Evolutionary conservation across 768 basidiomycete genomes (phyloP).

Genomic region (Pleurotus tuoliensis): DNA sequence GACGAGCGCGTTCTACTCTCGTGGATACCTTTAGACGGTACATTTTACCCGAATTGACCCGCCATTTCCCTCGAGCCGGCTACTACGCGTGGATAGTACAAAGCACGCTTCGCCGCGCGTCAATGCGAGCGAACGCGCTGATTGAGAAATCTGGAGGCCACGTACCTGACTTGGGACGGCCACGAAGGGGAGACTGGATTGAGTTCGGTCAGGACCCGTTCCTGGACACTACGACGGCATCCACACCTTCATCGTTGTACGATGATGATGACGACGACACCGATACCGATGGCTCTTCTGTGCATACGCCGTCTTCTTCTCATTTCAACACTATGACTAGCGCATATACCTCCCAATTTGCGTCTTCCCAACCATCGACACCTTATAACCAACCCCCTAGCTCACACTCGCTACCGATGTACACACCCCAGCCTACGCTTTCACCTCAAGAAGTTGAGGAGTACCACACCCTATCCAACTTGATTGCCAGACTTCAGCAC

Average conservation of each 20-base stretch:
- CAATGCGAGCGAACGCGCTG: conserved; percentile 38
- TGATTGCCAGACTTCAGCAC: conserved; percentile 34
- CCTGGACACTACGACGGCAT: conserved; percentile 22
- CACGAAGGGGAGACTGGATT: conserved; percentile 5
- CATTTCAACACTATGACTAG: conserved; percentile 18
- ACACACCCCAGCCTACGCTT: conserved; percentile 22
- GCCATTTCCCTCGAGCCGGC: conserved; percentile 32
- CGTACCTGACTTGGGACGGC: conserved; percentile 7
- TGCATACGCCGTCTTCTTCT: conserved; percentile 41
- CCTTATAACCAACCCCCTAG: conserved; percentile 11
- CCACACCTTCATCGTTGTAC: conserved; percentile 26
- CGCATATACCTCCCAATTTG: conserved; percentile 2
- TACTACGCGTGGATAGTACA: conserved; percentile 54
- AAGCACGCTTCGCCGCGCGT: conserved; percentile 46
- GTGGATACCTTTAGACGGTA: conserved; percentile 65
- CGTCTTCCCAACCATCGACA: conserved; percentile 7
- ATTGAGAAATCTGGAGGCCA: conserved; percentile 28
- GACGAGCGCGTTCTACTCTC: conserved; percentile 61
- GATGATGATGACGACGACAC: conserved; percentile 44
- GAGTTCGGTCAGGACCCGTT: conserved; percentile 6
- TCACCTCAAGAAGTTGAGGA: conserved; percentile 27
- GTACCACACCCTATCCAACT: conserved; percentile 27
- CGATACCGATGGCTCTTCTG: conserved; percentile 45
- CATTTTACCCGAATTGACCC: conserved; percentile 49
- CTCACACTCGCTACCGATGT: conserved; percentile 16